Evolutionary conservation across 2,329 filamentous ascomycete genomes (phyloP), one percentile per base, ranked within the genome.

Genomic region (Ophiostoma sp.): DNA sequence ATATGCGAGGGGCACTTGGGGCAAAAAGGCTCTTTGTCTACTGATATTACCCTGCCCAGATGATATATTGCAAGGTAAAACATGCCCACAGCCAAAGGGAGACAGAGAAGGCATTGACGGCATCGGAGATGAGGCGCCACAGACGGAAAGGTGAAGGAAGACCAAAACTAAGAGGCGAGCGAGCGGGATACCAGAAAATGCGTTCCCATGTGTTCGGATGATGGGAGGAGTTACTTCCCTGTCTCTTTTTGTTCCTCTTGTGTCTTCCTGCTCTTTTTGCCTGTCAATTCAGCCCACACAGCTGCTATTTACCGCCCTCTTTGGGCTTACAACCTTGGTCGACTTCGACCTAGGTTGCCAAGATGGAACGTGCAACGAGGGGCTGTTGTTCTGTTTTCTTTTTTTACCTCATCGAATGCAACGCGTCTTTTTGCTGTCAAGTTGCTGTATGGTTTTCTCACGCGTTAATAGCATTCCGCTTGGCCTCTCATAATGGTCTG

Each of bases 121-220:
- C 66, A n/a, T 59, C 72, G 69, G 69, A 74, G 31, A 74, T 74
- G 72, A 73, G 57, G 48, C 55, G 57, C 72, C 45, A 57, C 17
- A 8, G 59, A 22, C 17, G 31, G 48, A 57, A 31, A 66, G 22
- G 39, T 19, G 11, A 48, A 17, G n/a, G 42, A 45, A 68, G 59
- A 33, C 8, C n/a, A 48, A 50, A 50, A 50, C 61, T 36, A 52
- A 69, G 39, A 59, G 17, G 33, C 45, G 50, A 39, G 31, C 7
- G n/a, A 45, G 11, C 22, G 33, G 22, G 12, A 45, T 22, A 28
- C 22, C 61, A 66, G n/a, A 28, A 17, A 45, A 17, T 66, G 22
- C 59, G 12, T 19, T 42, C n/a, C 68, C 68, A 59, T 70, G 68
- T 70, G 50, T 70, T 70, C 31, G 50, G 68, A 59, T 45, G 68